A percentile compares a stretch with the other conserved stretches of the same genome.
These are phyloP conservation scores for Termitomyces sp. DNA, from an alignment of 768 basidiomycete genomes.

Conservation along the genomic window DNA sequence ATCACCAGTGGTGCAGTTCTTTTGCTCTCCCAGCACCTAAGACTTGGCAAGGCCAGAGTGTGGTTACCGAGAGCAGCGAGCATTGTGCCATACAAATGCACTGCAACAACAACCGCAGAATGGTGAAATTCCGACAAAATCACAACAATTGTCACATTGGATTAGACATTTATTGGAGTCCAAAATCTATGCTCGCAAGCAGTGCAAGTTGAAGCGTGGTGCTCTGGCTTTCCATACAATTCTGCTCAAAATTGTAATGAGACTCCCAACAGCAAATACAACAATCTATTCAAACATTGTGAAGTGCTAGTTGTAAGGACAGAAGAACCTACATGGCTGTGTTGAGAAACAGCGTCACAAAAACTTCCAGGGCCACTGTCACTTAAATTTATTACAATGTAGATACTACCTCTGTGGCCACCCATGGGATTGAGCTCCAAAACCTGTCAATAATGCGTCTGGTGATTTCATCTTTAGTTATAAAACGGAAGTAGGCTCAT, in stretches of 20 bases:
- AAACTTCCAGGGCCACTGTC: conserved; percentile 29
- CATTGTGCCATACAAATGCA: no score
- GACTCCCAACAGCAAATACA: conserved; percentile 27
- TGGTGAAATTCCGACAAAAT: no score
- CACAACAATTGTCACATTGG: no score
- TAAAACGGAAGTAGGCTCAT: conserved; percentile 7
- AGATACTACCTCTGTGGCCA: conserved; percentile 25
- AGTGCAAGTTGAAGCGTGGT: no score
- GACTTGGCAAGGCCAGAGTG: no score
- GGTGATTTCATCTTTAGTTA: neutral
- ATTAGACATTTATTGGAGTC: no score
- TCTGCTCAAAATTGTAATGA: conserved; percentile 24
- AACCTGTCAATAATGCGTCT: conserved; percentile 19
- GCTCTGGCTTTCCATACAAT: no score
- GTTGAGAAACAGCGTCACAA: conserved; percentile 26
- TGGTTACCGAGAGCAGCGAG: no score
- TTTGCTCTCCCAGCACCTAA: no score
- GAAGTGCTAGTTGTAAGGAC: neutral
- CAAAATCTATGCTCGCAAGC: no score
- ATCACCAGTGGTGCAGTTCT: no score
- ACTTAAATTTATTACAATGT: conserved; percentile 28
- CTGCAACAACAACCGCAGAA: no score
- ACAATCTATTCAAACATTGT: conserved; percentile 18
- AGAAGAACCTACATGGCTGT: conserved; percentile 17
- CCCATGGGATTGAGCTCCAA: conserved; percentile 28